Base-by-base conservation (phyloP, 2,329 filamentous ascomycete species). In the Hypoxylon sp. region DNA sequence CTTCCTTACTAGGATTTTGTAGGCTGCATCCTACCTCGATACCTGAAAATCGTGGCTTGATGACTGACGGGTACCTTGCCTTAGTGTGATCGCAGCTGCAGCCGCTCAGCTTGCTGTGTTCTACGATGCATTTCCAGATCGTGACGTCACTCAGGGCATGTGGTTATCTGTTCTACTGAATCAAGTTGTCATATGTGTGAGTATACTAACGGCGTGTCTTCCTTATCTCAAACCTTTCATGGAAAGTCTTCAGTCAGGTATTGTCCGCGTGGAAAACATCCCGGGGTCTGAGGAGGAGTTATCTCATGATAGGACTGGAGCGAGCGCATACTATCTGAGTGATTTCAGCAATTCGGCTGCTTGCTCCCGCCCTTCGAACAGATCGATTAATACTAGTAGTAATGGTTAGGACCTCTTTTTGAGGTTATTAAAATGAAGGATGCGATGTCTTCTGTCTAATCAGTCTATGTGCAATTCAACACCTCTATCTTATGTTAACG, bases 201-300 rank as follows among this genome's bases (percentile, higher is more conserved):
- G 67, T 14, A 67, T 69, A 50, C 38, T 67, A 23, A 63, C 67
- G 30, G 67, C 67, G 14, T 67, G 67, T 17, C 52, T 58, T 2
- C 67, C 67, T 6, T 67, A 67, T 48, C 43, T 69, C 6, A 69
- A 69, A 23, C 64, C 67, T 2, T 63, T 69, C 28, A 58, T 69
- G 13, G 60, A 69, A 30, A 69, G 57, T 28, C 45, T 69, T 4
- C 56, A 69, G 19, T 69, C 67, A 3, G 67, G 67, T 14, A 45
- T 69, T 41, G 60, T 69, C n/a, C 67, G 67, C 32, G 57, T 63
- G 61, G 25, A 68, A 64, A 43, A 53, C 41, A 19, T 36, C 1
- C 23, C 38, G 17, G 53, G 17, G 19, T 56, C 53, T 3, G 38
- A 56, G 25, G 53, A 56, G 23, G 53, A 56, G 5, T 46, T 56